Base-by-base conservation (phyloP, 148 eudicot species). In the Salicornia ramosissima region DNA sequence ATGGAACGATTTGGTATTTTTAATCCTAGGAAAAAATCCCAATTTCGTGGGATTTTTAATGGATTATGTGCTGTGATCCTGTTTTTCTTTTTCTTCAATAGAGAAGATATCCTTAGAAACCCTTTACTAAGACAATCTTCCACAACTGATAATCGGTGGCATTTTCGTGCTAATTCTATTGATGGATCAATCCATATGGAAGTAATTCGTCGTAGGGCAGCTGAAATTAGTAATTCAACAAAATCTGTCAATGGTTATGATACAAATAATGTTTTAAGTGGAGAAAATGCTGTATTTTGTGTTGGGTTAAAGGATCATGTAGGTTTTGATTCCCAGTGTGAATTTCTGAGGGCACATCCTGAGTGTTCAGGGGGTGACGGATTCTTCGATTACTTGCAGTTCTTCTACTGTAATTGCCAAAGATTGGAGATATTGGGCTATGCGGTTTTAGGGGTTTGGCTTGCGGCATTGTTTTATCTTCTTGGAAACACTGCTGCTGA, bases 401-500 rank as follows among this genome's bases (percentile, higher is more conserved):
- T 94, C 65, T 86, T 84, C 66, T 94, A 90, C 54, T 94, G 98
- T 74, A 84, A 76, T 75, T 90, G 97, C 52, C 57, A 74, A 54
- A 83, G 70, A 60, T 60, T 79, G 30, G 83, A 82, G 47, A 45
- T 82, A 1, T 68, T 92, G 49, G 90, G 89, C 49, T 88, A 81
- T 65, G 63, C 80, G 52, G 69, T 86, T 28, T 74, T 94, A 57
- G 95, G 75, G 39, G 64, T 87, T 73, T 94, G 98, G 98, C 83
- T 94, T 28, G 82, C 80, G 15, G 92, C 90, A 18, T 82, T 93
- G 83, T 93, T 93, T 78, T 93, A 93, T 77, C 85, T 93, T 18
- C 74, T 93, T 55, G 98, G 98, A 60, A 93, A 93, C 70, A 93
- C 98, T 29, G 98, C 97, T 0, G 98, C 98, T 0, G 98, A 93